Evolutionary conservation across 177 flowering plant genomes (phyloP).

Genomic region (Vitis hybrid): DNA sequence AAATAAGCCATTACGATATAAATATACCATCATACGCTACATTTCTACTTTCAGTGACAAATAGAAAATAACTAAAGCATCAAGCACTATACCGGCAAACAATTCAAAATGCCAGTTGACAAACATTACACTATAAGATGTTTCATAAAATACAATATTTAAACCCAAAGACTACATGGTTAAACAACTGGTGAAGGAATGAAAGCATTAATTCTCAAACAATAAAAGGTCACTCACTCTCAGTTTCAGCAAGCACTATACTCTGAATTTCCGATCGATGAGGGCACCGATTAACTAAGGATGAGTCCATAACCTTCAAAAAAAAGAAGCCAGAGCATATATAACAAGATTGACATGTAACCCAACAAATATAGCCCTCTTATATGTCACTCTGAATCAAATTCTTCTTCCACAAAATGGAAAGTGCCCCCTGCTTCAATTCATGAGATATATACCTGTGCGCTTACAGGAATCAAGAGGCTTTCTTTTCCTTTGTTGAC

Average conservation of each 20-base stretch:
- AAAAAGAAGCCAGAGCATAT: neutral
- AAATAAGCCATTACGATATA: too few relatives aligned
- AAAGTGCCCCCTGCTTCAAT: neutral
- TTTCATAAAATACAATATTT: neutral
- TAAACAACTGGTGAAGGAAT: neutral
- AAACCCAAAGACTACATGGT: neutral
- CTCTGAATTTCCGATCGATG: constrained; percentile 90
- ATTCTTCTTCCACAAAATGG: neutral
- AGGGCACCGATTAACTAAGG: constrained; percentile 65
- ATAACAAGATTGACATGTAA: neutral
- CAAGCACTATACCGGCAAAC: neutral
- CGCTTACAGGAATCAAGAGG: constrained; percentile 62
- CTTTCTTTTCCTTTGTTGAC: constrained; percentile 66
- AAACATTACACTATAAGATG: neutral
- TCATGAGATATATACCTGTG: constrained; percentile 37
- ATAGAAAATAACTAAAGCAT: too few relatives aligned
- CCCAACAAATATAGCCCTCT: neutral
- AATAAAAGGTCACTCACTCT: constrained; percentile 37
- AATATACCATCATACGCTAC: too few relatives aligned
- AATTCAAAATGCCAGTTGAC: neutral
- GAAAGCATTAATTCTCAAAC: neutral
- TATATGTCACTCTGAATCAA: neutral
- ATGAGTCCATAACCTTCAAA: constrained; percentile 51
- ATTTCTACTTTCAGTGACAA: too few relatives aligned
- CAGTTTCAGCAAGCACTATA: constrained; percentile 55